phyloP scores from a whole-genome alignment of 2,329 filamentous ascomycete genomes.

The Thyridium curvatum region DNA sequence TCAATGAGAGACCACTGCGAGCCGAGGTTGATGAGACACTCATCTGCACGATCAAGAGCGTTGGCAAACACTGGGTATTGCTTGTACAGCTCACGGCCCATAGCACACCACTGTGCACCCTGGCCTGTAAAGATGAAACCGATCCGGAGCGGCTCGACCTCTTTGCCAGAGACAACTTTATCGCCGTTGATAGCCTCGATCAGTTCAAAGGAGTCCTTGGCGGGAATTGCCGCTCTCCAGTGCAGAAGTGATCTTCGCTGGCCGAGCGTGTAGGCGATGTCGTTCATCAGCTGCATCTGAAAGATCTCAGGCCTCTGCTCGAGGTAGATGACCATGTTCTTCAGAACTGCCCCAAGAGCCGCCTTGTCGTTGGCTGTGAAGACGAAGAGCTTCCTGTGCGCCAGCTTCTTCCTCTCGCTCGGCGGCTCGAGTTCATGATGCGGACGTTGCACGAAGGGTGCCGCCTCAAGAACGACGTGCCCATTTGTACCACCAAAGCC shows the following conservation, averaged over 20 bases:
- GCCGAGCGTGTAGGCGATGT: conserved; percentile 41
- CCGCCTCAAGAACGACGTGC: conserved; percentile 32
- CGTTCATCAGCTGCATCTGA: conserved; percentile 34
- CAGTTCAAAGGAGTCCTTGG: conserved; percentile 35
- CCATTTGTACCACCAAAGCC: conserved; percentile 40
- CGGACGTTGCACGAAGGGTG: conserved; percentile 25
- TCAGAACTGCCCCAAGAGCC: conserved; percentile 18
- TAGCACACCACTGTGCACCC: conserved; percentile 32
- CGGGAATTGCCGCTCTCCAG: conserved; percentile 36
- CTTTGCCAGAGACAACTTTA: conserved; percentile 26
- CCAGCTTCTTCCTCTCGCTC: conserved; percentile 12
- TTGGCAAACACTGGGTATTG: conserved; percentile 27
- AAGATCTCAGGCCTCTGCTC: conserved; percentile 36
- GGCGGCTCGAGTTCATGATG: conserved; percentile 22
- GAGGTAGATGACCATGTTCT: conserved; percentile 32
- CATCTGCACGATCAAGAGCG: conserved; percentile 26
- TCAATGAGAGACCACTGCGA: conserved; percentile 27
- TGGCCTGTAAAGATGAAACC: conserved; percentile 37
- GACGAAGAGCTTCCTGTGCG: conserved; percentile 33
- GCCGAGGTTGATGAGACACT: conserved; percentile 20
- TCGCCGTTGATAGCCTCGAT: conserved; percentile 34
- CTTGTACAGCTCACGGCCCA: conserved; percentile 33
- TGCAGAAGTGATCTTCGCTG: conserved; percentile 35
- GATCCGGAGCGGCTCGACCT: conserved; percentile 24
- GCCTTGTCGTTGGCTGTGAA: conserved; percentile 33